These are phyloP conservation scores for Elaeis guineensis DNA, from an alignment of 176 grass and related monocot genomes.

Conservation along the genomic window DNA sequence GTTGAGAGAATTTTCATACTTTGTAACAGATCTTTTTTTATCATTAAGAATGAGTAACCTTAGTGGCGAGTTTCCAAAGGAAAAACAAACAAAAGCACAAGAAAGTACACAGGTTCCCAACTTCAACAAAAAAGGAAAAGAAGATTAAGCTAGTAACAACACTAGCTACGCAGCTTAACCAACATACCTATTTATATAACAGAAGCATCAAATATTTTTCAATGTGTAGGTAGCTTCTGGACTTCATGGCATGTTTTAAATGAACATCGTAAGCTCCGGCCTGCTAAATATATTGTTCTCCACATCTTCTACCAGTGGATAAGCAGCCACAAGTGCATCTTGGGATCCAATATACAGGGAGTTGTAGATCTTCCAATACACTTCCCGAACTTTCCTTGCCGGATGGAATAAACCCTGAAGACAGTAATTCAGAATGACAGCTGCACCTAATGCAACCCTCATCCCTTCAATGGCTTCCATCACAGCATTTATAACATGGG, in stretches of 20 bases:
- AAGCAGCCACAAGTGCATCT: constrained; percentile 80
- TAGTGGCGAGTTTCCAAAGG: too few species aligned
- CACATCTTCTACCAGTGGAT: constrained; percentile 59
- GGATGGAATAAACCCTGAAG: constrained; percentile 97
- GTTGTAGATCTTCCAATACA: constrained; percentile 99
- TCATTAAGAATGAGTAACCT: too few species aligned
- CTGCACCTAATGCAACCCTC: constrained; percentile 84
- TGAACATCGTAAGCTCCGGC: constrained; percentile 70
- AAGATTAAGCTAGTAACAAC: too few species aligned
- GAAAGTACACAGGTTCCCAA: too few species aligned
- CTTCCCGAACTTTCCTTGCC: constrained; percentile 88
- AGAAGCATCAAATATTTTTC: too few species aligned
- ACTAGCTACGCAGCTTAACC: too few species aligned
- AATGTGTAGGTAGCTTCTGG: too few species aligned
- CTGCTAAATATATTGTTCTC: constrained; percentile 50
- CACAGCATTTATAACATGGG: constrained; percentile 92
- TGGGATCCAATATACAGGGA: constrained; percentile 83
- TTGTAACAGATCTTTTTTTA: too few species aligned
- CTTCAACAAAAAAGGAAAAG: too few species aligned
- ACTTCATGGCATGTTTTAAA: constrained; percentile 32
- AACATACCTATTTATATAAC: too few species aligned
- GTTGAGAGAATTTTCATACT: too few species aligned
- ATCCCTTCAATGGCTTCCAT: constrained; percentile 96
- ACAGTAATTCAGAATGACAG: constrained; percentile 87
- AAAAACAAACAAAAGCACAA: too few species aligned